Evolutionary conservation across 2,329 filamentous ascomycete genomes (phyloP), one percentile per base, ranked within the genome.

Genomic region (Macrophomina phaseolina): DNA sequence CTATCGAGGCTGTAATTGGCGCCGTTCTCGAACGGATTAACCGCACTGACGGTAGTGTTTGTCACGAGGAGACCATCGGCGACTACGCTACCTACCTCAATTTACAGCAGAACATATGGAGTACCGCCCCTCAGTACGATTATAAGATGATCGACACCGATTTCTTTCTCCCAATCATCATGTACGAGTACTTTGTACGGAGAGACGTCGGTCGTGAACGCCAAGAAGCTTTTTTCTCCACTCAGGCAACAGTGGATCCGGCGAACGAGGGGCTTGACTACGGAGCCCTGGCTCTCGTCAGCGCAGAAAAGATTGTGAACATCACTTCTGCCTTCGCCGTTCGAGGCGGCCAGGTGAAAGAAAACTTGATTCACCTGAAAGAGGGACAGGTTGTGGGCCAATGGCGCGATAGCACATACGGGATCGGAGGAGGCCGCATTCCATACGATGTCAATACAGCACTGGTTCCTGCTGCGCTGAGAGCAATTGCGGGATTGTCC

Each of bases 391-490:
- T 81, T 0, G 86, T 89, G 0, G 89, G 88, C 0, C 78, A 90
- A 72, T 90, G 88, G 88, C 81, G 88, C 56, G 88, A 90, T 69
- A 87, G 84, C 16, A 82, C 78, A 0, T 85, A 84, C 60, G 87
- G 89, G 14, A 79, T 90, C 14, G 88, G 86, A 1, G 86, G 86
- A 40, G 88, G 86, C 1, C 81, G 85, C 0, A 86, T 89, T n/a
- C 87, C 88, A 0, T 90, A 87, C 71, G 84, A 90, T 68, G 87
- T 90, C 30, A 90, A 90, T 70, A 86, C 86, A 0, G 88, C 86
- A 0, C 79, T 90, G 0, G 85, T 85, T 0, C 88, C 89, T 0
- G 87, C 88, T 1, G 87, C 85, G 1, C 80, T 90, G 0, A 81
- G 85, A 11, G 83, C 87, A 1, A 88, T 90, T 45, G 82, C 84